phyloP scores from a whole-genome alignment of 73 alveolate genomes.

The Paramecium tetraurelia region DNA sequence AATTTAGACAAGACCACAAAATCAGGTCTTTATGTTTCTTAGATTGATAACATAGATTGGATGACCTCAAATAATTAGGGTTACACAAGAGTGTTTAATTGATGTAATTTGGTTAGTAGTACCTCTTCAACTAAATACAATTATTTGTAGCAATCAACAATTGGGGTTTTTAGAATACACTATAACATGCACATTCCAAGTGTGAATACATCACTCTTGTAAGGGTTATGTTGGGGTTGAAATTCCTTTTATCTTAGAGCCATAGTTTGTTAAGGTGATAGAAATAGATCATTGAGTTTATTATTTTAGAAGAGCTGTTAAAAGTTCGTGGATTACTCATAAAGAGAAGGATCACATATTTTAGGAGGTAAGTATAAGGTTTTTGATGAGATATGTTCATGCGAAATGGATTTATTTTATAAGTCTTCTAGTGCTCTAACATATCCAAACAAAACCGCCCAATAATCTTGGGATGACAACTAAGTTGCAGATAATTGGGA shows the following conservation, averaged over 20 bases:
- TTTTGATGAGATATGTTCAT: background rate
- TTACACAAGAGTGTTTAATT: background rate
- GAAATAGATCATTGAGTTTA: background rate
- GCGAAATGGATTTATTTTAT: background rate
- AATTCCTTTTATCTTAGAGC: background rate
- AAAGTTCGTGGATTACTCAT: background rate
- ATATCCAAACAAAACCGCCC: conserved; percentile 41
- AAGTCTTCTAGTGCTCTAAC: conserved; percentile 32
- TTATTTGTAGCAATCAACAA: background rate
- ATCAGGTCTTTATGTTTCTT: conserved; percentile 50
- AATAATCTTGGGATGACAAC: conserved; percentile 5
- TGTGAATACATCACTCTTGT: conserved; percentile 55
- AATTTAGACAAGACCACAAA: conserved; percentile 36
- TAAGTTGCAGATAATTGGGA: background rate
- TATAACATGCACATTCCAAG: conserved; percentile 26
- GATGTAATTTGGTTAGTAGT: background rate
- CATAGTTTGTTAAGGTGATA: background rate
- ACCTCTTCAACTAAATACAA: background rate
- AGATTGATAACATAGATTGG: background rate
- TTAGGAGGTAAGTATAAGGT: conserved; percentile 36
- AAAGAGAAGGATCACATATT: background rate
- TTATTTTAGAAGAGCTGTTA: background rate
- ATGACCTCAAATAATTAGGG: conserved; percentile 21
- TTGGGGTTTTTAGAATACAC: background rate
- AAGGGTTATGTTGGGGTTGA: conserved; percentile 55